phyloP scores from a whole-genome alignment of 352 stramenopile genomes.

The Globisporangium polare region DNA sequence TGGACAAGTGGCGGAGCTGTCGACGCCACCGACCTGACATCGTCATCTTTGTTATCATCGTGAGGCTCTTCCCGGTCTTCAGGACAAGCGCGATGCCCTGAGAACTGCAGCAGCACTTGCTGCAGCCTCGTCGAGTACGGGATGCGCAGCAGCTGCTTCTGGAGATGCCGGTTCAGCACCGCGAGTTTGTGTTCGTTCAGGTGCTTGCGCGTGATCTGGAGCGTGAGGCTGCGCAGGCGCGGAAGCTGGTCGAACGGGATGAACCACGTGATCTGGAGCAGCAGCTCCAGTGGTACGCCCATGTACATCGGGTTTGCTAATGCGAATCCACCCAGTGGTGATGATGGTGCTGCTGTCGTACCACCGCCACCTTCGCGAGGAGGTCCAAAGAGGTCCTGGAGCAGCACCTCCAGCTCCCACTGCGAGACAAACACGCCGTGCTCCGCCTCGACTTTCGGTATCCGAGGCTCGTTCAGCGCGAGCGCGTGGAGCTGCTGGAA shows the following conservation, averaged over 20 bases:
- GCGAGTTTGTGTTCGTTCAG: slow-evolving; percentile 52
- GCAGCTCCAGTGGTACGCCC: slow-evolving; percentile 17
- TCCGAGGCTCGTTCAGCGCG: slow-evolving; percentile 15
- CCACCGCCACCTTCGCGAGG: not conserved
- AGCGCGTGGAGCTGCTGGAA: slow-evolving; percentile 41
- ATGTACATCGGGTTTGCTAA: slow-evolving; percentile 17
- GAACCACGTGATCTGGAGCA: slow-evolving; percentile 59
- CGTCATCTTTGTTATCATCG: not conserved
- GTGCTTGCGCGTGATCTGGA: slow-evolving; percentile 54
- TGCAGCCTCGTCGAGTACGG: slow-evolving; percentile 40
- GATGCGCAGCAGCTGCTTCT: slow-evolving; percentile 40
- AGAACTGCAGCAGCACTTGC: slow-evolving; percentile 35
- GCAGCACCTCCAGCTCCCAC: slow-evolving; percentile 45
- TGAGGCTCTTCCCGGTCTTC: not conserved
- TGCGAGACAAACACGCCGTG: slow-evolving; percentile 49
- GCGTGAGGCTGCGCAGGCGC: slow-evolving; percentile 37
- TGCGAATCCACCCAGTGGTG: not conserved
- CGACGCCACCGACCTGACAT: not conserved
- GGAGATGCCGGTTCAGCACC: slow-evolving; percentile 39
- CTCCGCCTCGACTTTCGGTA: slow-evolving; percentile 2
- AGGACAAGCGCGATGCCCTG: not conserved
- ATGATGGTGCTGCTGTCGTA: not conserved
- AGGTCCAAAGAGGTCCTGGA: slow-evolving; percentile 31
- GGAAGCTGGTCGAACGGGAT: slow-evolving; percentile 52
- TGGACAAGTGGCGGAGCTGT: slow-evolving; percentile 1